Evolutionary conservation across 805 yeast species (phyloP).

Genomic region (Candida sithepensis): DNA sequence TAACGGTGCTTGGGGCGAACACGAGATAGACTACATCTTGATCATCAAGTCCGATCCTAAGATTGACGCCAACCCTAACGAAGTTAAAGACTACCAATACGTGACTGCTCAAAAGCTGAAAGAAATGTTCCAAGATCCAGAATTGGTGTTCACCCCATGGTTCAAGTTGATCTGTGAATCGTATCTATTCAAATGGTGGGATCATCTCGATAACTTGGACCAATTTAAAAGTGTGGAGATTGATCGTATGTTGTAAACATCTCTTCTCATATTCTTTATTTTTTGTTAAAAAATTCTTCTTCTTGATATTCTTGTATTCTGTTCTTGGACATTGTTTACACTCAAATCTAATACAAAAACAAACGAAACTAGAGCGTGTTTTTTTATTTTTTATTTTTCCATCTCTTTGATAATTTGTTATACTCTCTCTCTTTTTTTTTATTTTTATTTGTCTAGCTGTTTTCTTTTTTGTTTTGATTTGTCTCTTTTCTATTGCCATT

Average conservation of each 20-base stretch:
- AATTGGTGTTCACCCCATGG: constrained; percentile 91
- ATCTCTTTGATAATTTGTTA: no score
- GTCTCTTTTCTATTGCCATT: no score
- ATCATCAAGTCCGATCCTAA: constrained; percentile 57
- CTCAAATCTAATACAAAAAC: no score
- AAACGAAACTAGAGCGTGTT: no score
- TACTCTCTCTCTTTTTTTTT: no score
- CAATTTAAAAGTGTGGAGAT: constrained; percentile 43
- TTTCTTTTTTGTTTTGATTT: no score
- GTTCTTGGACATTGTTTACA: neutral
- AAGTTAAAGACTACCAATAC: constrained; percentile 76
- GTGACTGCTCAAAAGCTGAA: constrained; percentile 67
- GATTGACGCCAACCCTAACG: constrained; percentile 64
- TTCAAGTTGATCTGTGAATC: constrained; percentile 92
- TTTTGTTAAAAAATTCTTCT: no score
- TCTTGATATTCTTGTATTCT: neutral
- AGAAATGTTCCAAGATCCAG: constrained; percentile 65
- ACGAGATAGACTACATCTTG: constrained; percentile 92
- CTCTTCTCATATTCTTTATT: no score
- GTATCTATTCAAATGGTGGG: constrained; percentile 94
- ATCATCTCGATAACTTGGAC: constrained; percentile 55
- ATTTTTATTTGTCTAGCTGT: no score
- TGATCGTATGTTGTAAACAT: constrained; percentile 43
- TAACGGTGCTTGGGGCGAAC: constrained; percentile 89
- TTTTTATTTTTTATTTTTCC: no score